Percentiles rank a stretch among this genome's conserved stretches.
Evolutionary conservation across 306 rosid genomes (phyloP).

Genomic region (Vigna radiata): DNA sequence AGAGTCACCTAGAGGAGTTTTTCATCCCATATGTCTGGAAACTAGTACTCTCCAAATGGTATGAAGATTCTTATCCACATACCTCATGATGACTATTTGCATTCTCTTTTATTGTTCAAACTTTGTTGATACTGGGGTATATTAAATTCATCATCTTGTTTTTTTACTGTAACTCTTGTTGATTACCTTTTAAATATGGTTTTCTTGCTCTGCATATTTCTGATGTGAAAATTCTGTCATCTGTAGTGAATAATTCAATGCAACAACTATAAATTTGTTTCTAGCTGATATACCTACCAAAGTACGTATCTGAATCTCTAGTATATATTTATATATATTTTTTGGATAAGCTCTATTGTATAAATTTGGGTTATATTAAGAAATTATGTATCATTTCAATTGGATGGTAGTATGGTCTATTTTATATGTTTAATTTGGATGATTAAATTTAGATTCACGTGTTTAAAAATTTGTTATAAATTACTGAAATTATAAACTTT

Average conservation of each 20-base stretch:
- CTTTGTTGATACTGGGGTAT: neutral
- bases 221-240: conserved; percentile 21
- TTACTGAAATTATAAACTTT: no score
- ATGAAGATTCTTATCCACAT: no score
- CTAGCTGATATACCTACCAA: conserved; percentile 53
- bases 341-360: neutral
- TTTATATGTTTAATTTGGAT: no score
- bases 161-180: neutral
- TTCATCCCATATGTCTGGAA: no score
- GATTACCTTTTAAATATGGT: neutral
- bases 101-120: conserved; percentile 24
- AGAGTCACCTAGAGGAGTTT: no score
- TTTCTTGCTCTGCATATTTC: conserved; percentile 2
- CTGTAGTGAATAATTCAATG: conserved; percentile 67
- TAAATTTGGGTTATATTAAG: neutral
- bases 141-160: neutral
- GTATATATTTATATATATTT: neutral
- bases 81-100: conserved; percentile 18
- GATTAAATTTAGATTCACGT: no score
- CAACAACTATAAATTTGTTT: conserved; percentile 72
- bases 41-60: no score
- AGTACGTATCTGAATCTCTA: conserved; percentile 54
- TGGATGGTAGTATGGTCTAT: no score
- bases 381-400: no score
- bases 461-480: no score